Evolutionary conservation across 2,329 filamentous ascomycete species (phyloP).

Genomic region (Colletotrichum zoysiae): DNA sequence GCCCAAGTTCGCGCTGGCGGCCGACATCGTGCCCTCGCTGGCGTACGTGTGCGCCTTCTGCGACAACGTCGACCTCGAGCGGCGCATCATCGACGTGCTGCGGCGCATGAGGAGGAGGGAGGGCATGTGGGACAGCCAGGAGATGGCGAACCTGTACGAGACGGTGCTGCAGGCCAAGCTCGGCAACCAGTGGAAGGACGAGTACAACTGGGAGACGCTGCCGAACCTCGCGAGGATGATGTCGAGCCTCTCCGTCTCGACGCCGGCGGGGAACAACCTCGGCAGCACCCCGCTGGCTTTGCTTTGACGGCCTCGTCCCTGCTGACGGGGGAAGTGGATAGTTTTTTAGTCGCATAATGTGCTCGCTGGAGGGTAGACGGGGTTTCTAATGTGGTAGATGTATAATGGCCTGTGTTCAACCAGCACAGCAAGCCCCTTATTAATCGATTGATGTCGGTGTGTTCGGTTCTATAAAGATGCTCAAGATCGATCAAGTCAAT

Average conservation of each 20-base stretch:
- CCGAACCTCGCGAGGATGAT: conserved; percentile 30
- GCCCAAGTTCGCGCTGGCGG: conserved; percentile 27
- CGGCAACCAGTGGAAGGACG: conserved; percentile 29
- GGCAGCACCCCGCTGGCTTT: conserved; percentile 4
- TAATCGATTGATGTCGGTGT: neutral
- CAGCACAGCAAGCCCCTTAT: neutral
- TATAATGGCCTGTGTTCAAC: neutral
- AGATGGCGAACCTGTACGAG: conserved; percentile 38
- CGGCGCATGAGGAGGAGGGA: conserved; percentile 38
- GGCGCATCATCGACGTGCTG: conserved; percentile 35
- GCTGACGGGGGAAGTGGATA: no score
- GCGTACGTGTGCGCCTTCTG: conserved; percentile 41
- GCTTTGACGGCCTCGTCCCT: neutral
- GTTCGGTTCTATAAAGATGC: neutral
- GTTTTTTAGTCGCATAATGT: no score
- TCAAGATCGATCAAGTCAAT: no score
- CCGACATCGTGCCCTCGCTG: conserved; percentile 30
- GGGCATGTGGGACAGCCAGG: conserved; percentile 40
- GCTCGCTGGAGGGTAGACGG: neutral
- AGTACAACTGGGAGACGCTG: conserved; percentile 36
- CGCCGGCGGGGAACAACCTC: neutral
- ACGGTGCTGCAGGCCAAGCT: conserved; percentile 16
- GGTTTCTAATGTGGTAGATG: neutral
- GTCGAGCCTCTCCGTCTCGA: conserved; percentile 6
- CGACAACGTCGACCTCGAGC: conserved; percentile 28